Percentiles rank a stretch among this genome's conserved stretches.
phyloP scores from a whole-genome alignment of 2,329 filamentous ascomycete genomes.

The Talaromyces sp. region DNA sequence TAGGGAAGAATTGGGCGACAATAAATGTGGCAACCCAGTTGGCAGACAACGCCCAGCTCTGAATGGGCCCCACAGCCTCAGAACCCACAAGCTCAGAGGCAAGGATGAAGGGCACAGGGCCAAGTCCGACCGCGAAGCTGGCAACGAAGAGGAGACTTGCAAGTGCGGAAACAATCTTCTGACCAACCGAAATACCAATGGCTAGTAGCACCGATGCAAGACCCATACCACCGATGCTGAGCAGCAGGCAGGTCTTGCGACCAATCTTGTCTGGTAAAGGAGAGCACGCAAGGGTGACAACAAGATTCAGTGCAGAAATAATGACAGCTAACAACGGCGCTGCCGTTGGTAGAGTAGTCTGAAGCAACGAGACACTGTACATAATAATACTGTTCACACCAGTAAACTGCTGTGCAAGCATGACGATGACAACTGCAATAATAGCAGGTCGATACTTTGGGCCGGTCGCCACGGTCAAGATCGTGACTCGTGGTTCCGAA shows the following conservation, averaged over 20 bases:
- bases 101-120: slow-evolving; percentile 91
- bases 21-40: slow-evolving; percentile 90
- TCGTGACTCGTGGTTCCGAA: slow-evolving; percentile 63
- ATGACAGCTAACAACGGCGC: slow-evolving; percentile 81
- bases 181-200: slow-evolving; percentile 68
- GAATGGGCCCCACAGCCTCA: slow-evolving; percentile 85
- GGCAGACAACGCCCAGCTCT: slow-evolving; percentile 79
- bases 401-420: slow-evolving; percentile 88
- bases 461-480: slow-evolving; percentile 62
- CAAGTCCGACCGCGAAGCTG: slow-evolving; percentile 84
- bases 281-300: slow-evolving; percentile 75
- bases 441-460: slow-evolving; percentile 68
- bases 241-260: slow-evolving; percentile 76
- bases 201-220: slow-evolving; percentile 71
- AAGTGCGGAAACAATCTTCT: slow-evolving; percentile 73
- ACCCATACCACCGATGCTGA: slow-evolving; percentile 82
- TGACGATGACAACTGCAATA: slow-evolving; percentile 80
- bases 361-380: slow-evolving; percentile 91
- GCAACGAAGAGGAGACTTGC: slow-evolving; percentile 81
- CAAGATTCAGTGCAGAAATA: slow-evolving; percentile 80
- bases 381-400: slow-evolving; percentile 97
- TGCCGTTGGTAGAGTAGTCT: slow-evolving; percentile 73
- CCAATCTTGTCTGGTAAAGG: slow-evolving; percentile 84
- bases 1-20: slow-evolving; percentile 91
- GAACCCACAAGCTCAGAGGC: slow-evolving; percentile 85